Evolutionary conservation across 164 flowering plant genomes (phyloP).

Genomic region (Santalum album): DNA sequence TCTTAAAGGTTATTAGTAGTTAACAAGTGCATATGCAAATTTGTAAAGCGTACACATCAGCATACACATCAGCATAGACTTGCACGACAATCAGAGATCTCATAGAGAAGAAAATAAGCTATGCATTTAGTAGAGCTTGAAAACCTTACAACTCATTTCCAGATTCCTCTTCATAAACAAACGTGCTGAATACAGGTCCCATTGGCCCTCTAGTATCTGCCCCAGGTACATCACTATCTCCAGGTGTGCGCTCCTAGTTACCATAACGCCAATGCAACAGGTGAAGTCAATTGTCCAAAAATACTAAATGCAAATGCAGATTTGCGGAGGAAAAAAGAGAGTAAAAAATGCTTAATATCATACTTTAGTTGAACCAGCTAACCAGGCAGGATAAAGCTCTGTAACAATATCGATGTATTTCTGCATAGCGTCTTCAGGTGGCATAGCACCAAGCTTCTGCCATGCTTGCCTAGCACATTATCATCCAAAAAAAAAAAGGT

Average conservation of each 20-base stretch:
- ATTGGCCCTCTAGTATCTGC: constrained; percentile 52
- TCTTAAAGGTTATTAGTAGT: too few relatives aligned
- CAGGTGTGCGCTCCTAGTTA: constrained; percentile 39
- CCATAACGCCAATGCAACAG: not conserved
- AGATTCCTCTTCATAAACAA: constrained; percentile 79
- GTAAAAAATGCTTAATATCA: constrained; percentile 17
- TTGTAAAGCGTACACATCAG: too few relatives aligned
- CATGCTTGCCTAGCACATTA: constrained; percentile 78
- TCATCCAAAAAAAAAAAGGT: not conserved
- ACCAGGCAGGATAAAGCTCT: constrained; percentile 87
- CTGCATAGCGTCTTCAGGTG: constrained; percentile 97
- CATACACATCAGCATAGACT: too few relatives aligned
- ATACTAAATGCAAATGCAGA: not conserved
- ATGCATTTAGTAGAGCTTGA: constrained; percentile 1
- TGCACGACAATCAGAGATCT: too few relatives aligned
- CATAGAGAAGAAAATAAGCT: not conserved
- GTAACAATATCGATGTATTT: constrained; percentile 72
- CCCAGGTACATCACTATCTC: constrained; percentile 23
- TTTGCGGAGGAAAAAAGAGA: not conserved
- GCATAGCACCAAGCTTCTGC: constrained; percentile 96
- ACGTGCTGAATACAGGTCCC: constrained; percentile 96
- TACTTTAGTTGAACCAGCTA: constrained; percentile 48
- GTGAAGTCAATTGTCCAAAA: not conserved
- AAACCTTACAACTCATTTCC: constrained; percentile 68
- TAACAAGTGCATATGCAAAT: too few relatives aligned